phyloP scores from a whole-genome alignment of 345 rosid species.

The Salix exigua region DNA sequence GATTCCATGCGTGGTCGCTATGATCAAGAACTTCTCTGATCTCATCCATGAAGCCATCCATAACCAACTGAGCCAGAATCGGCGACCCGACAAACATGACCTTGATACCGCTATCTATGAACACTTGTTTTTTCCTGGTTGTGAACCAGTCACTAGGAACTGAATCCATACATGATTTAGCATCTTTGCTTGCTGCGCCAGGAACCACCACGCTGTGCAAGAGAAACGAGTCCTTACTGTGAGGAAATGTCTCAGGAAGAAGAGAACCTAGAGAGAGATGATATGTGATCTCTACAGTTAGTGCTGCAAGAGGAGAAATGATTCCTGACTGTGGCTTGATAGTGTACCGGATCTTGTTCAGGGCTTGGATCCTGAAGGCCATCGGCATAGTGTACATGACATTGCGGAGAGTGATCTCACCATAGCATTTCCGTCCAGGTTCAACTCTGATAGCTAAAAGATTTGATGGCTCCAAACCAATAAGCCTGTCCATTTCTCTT shows the following conservation, averaged over 20 bases:
- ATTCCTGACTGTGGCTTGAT: slow-evolving; percentile 58
- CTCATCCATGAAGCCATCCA: slow-evolving; percentile 50
- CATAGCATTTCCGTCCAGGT: slow-evolving; percentile 46
- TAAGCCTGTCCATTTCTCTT: slow-evolving; percentile 50
- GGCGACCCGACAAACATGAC: slow-evolving; percentile 56
- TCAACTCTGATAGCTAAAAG: slow-evolving; percentile 43
- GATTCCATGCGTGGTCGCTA: slow-evolving; percentile 47
- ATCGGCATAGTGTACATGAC: slow-evolving; percentile 78
- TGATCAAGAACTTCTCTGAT: slow-evolving; percentile 54
- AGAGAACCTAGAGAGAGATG: slow-evolving; percentile 30
- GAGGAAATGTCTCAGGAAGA: slow-evolving; percentile 45
- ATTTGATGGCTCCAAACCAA: slow-evolving; percentile 57
- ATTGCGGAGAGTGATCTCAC: slow-evolving; percentile 55
- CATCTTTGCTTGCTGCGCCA: slow-evolving; percentile 43
- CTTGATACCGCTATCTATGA: slow-evolving; percentile 52
- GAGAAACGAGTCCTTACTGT: slow-evolving; percentile 44
- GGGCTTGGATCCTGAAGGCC: slow-evolving; percentile 48
- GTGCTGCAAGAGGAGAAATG: slow-evolving; percentile 43
- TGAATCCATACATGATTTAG: slow-evolving; percentile 33
- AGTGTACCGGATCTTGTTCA: slow-evolving; percentile 39
- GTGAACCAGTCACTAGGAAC: slow-evolving; percentile 64
- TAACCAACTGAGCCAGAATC: slow-evolving; percentile 44
- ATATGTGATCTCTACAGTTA: slow-evolving; percentile 41
- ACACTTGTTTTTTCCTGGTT: slow-evolving; percentile 57
- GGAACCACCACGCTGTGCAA: slow-evolving; percentile 64